A percentile compares a stretch with the other conserved stretches of the same genome.
Conservation (phyloP, 352 stramenopile genomes). For the Pythium myriotylum region DNA sequence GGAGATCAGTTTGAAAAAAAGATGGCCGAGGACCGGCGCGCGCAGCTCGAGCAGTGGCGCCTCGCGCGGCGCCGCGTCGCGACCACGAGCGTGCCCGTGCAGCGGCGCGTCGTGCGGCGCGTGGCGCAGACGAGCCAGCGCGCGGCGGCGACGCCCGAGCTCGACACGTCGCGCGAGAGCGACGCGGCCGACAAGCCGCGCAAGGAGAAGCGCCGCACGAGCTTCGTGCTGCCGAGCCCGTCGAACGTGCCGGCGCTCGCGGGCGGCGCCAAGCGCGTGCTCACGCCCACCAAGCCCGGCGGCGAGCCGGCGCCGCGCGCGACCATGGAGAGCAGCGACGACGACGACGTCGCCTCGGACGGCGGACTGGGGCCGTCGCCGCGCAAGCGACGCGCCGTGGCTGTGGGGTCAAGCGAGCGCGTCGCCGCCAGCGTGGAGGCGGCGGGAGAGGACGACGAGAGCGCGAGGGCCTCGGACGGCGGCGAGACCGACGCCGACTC, state of each 20-base stretch:
- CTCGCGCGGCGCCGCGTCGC: constrained; percentile 38
- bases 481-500: constrained; percentile 16
- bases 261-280: constrained; percentile 59
- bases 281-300: constrained; percentile 44
- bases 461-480: constrained; percentile 13
- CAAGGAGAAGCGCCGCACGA: constrained; percentile 51
- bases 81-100: constrained; percentile 26
- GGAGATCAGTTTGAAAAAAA: constrained; percentile 28
- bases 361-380: constrained; percentile 26
- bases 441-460: not conserved
- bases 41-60: constrained; percentile 71
- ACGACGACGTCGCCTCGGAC: too few relatives aligned
- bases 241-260: constrained; percentile 44
- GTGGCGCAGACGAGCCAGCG: constrained; percentile 6
- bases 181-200: constrained; percentile 11
- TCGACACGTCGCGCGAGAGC: not conserved
- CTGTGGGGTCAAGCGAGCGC: too few relatives aligned
- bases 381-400: constrained; percentile 24
- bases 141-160: constrained; percentile 3
- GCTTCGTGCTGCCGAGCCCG: constrained; percentile 51
- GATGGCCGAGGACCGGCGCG: constrained; percentile 63
- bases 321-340: constrained; percentile 26
- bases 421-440: not conserved
- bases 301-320: constrained; percentile 6
- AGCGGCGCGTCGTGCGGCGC: constrained; percentile 27